Percentiles rank a stretch among this genome's conserved stretches.
Evolutionary conservation across 2,329 filamentous ascomycete species (phyloP).

Genomic region (Aspergillus aculeatinus): DNA sequence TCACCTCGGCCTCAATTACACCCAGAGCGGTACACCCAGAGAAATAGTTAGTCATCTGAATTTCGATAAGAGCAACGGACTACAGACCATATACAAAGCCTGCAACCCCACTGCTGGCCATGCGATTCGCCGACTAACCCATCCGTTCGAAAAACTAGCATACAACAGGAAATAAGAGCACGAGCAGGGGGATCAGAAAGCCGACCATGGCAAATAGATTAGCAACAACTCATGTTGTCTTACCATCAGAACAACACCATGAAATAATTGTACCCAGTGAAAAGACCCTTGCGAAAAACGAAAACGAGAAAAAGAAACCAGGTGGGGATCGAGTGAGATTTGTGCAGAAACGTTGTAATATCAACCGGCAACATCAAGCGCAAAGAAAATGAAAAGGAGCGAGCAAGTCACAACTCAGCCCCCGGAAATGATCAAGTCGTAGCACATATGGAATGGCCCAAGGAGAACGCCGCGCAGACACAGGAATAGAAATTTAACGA

Average conservation of each 20-base stretch:
- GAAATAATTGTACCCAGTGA: conserved; percentile 10
- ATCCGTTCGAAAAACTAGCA: conserved; percentile 27
- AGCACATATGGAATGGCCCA: conserved; percentile 24
- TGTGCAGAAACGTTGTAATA: conserved; percentile 1
- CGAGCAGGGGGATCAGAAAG: conserved; percentile 18
- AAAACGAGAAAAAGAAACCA: conserved; percentile 12
- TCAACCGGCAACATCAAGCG: conserved; percentile 1
- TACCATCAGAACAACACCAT: conserved; percentile 8
- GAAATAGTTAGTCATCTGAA: not conserved
- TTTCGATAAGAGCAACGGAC: conserved; percentile 7
- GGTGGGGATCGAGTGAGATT: conserved; percentile 7
- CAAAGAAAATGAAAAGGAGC: conserved; percentile 16
- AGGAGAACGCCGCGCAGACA: conserved; percentile 10
- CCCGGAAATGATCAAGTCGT: conserved; percentile 27
- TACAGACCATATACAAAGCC: conserved; percentile 21
- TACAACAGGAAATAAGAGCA: conserved; percentile 21
- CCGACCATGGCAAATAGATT: conserved; percentile 14
- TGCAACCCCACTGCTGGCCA: conserved; percentile 28
- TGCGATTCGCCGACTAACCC: conserved; percentile 30
- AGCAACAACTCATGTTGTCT: not conserved
- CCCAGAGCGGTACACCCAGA: no score
- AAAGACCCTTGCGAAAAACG: conserved; percentile 3
- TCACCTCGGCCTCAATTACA: no score
- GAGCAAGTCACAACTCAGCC: conserved; percentile 19
- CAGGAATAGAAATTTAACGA: conserved; percentile 1